Evolutionary conservation across 169 alveolate species (phyloP).

Genomic region (Perkinsus olseni): DNA sequence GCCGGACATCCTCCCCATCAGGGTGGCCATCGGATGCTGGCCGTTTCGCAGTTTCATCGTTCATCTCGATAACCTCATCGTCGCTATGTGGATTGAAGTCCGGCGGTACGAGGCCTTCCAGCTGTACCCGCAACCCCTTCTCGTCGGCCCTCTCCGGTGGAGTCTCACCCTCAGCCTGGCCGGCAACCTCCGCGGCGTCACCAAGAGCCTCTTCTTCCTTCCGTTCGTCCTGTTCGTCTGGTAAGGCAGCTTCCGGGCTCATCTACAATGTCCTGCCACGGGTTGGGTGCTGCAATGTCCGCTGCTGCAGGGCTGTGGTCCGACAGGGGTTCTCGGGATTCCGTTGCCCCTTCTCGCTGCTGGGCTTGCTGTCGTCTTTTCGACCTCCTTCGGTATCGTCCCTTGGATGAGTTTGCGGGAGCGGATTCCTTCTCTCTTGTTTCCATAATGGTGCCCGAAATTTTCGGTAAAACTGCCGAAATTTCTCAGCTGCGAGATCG

Average conservation of each 20-base stretch:
- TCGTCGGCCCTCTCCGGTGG: background rate
- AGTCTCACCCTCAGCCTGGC: background rate
- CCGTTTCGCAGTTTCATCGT: background rate
- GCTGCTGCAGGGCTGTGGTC: background rate
- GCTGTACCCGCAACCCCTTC: background rate
- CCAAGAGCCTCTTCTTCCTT: background rate
- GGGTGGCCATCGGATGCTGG: background rate
- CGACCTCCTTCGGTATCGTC: background rate
- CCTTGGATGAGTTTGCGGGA: background rate
- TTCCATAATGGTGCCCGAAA: background rate
- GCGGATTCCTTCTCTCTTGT: background rate
- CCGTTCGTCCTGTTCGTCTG: background rate
- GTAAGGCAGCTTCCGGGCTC: background rate
- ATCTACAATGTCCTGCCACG: background rate
- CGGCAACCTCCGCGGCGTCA: background rate
- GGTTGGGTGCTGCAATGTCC: background rate
- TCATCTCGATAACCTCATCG: background rate
- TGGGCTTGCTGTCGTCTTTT: background rate
- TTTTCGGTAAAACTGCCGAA: too few species aligned
- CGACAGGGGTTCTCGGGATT: too few species aligned
- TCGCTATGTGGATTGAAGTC: background rate
- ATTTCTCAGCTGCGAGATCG: too few species aligned
- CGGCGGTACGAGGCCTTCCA: background rate
- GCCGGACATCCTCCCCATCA: background rate
- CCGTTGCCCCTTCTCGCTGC: background rate